Evolutionary conservation across 2,329 filamentous ascomycete genomes (phyloP), one percentile per base, ranked within the genome.

Genomic region (Byssoonygena ceratinophila): DNA sequence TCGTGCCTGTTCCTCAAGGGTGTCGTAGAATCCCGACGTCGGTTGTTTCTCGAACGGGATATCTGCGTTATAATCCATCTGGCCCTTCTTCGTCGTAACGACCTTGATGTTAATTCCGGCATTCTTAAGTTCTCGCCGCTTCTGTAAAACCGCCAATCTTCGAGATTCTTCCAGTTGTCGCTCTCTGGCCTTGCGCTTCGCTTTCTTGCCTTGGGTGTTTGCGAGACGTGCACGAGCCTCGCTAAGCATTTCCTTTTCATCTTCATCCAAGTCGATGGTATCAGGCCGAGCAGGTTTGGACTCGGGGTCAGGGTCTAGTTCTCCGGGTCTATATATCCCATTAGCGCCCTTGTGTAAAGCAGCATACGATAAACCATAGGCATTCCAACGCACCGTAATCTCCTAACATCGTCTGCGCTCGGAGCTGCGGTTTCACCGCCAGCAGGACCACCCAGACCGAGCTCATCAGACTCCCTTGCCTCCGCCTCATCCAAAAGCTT

Each of bases 21-120:
- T 98, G 66, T 98, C 91, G 71, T 91, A 95, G 67, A 98, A 98
- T 11, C 92, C 92, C 20, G 83, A 74, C 0, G 85, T 84, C 0
- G 92, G 84, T 58, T 87, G 86, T 70, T 92, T 96, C 68, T 98
- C 92, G 59, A 98, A 97, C 0, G 92, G 92, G 59, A 98, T 94
- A 62, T 98, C 92, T 61, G 92, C 92, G 69, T 98, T 98, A 75
- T 98, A 98, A 70, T 98, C 92, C 88, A 98, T 98, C 73, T 97
- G 85, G 0, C 92, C 92, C 74, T 88, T 83, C 74, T 97, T 97
- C 55, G 85, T 82, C 12, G 85, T 92, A 2, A 83, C 82, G 53
- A 97, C 83, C 71, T 97, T 98, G 74, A 97, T 89, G 68, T 98
- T 98, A 71, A 98, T 97, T 45, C 92, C 92, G 1, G 92, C 89